phyloP scores from a whole-genome alignment of 2,329 filamentous ascomycete genomes.

The Aureobasidium musti region DNA sequence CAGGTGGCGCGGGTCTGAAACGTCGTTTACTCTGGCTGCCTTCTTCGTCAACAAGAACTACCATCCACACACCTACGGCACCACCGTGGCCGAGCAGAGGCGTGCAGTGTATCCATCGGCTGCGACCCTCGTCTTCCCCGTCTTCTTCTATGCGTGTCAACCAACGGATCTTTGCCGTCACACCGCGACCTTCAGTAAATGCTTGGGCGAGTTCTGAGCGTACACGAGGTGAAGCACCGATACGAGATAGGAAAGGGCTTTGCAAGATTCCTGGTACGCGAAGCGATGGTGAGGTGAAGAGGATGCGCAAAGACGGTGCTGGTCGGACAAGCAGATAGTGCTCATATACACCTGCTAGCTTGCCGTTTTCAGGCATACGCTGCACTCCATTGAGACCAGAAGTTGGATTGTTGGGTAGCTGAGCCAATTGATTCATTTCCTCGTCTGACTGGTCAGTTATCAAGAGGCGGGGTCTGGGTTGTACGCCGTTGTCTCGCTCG shows the following conservation, averaged over 20 bases:
- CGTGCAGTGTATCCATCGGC: conserved; percentile 76
- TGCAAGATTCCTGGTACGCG: conserved; percentile 66
- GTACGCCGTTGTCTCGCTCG: conserved; percentile 43
- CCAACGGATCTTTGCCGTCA: conserved; percentile 50
- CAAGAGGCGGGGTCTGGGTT: conserved; percentile 50
- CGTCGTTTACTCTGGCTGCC: conserved; percentile 34
- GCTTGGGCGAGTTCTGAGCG: conserved; percentile 45
- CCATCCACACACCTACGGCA: conserved; percentile 75
- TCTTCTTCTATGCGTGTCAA: conserved; percentile 44
- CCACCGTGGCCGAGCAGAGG: conserved; percentile 68
- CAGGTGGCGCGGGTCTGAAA: conserved; percentile 43
- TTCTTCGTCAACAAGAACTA: conserved; percentile 68
- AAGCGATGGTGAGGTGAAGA: conserved; percentile 69
- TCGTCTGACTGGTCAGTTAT: conserved; percentile 52
- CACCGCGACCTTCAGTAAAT: conserved; percentile 43
- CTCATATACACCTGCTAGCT: conserved; percentile 58
- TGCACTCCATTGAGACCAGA: conserved; percentile 31
- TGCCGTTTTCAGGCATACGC: conserved; percentile 41
- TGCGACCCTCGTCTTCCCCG: conserved; percentile 57
- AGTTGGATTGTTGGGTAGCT: conserved; percentile 32
- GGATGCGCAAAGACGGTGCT: conserved; percentile 64
- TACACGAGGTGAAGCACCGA: conserved; percentile 45
- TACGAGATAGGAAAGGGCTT: conserved; percentile 48
- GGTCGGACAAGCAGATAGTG: conserved; percentile 66
- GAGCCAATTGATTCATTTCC: conserved; percentile 34